Conservation (phyloP, 106 monocot genomes). For the Dendrobium officinale region DNA sequence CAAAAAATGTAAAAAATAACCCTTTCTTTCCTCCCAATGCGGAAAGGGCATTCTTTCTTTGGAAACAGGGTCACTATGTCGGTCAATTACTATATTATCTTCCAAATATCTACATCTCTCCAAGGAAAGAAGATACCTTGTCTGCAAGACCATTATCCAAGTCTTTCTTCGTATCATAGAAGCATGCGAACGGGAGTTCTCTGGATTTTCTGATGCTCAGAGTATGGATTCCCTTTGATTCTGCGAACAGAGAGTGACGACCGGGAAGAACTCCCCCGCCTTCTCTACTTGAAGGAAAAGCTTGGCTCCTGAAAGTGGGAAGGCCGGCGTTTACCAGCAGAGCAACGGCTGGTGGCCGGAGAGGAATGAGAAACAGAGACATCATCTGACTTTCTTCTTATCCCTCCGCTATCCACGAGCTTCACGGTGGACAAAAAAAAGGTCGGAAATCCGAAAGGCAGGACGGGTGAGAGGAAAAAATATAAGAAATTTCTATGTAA, state of each 20-base stretch:
- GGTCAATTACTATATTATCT: background rate
- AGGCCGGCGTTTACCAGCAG: background rate
- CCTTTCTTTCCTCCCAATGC: background rate
- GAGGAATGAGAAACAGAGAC: background rate
- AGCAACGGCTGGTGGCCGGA: conserved; percentile 1
- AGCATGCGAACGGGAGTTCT: conserved; percentile 2
- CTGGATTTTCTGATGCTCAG: background rate
- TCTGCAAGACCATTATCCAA: background rate
- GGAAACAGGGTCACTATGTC: background rate
- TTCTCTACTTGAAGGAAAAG: background rate
- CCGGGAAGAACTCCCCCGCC: background rate
- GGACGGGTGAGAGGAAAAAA: too few relatives aligned
- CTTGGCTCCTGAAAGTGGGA: background rate
- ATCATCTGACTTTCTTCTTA: background rate
- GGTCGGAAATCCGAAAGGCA: too few relatives aligned
- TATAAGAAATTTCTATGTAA: too few relatives aligned
- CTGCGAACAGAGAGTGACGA: background rate
- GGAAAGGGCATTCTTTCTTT: background rate
- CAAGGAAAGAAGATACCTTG: conserved; percentile 3
- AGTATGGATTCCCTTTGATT: conserved; percentile 1
- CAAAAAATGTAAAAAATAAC: background rate
- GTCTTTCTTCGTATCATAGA: background rate
- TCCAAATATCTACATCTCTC: background rate
- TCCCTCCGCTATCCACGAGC: too few relatives aligned
- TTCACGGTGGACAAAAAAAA: too few relatives aligned